Evolutionary conservation across 352 stramenopile species (phyloP).

Genomic region (Phytophthora uliginosa): DNA sequence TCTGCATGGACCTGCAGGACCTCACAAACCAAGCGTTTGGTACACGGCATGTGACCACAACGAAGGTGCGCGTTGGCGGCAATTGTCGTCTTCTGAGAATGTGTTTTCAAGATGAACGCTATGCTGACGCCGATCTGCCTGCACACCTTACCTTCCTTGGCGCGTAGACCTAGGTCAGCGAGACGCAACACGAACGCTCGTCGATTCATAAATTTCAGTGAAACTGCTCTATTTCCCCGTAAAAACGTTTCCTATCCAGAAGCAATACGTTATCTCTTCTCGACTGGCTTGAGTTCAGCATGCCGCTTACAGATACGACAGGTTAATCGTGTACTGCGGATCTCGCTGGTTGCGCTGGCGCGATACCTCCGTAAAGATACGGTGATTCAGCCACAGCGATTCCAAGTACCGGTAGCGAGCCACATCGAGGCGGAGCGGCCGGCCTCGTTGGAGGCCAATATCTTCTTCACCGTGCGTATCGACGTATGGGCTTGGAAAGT

Average conservation of each 20-base stretch:
- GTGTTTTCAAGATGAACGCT: conserved; percentile 87
- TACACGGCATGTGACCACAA: conserved; percentile 79
- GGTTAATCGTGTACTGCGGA: conserved; percentile 88
- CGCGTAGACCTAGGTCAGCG: conserved; percentile 10
- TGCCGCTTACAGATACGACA: conserved; percentile 80
- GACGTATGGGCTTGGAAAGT: conserved; percentile 90
- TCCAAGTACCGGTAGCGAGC: conserved; percentile 81
- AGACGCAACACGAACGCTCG: not conserved
- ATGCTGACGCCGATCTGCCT: conserved; percentile 75
- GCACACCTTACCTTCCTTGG: conserved; percentile 76
- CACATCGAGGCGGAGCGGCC: conserved; percentile 81
- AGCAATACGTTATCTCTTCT: not conserved
- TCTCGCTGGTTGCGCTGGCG: conserved; percentile 90
- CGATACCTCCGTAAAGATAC: conserved; percentile 88
- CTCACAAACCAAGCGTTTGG: conserved; percentile 78
- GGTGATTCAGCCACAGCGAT: conserved; percentile 87
- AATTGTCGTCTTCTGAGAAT: conserved; percentile 79
- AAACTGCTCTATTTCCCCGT: not conserved
- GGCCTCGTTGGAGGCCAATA: conserved; percentile 79
- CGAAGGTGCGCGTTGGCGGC: conserved; percentile 62
- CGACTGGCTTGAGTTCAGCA: not conserved
- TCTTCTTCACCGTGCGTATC: conserved; percentile 90
- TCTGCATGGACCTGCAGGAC: conserved; percentile 83
- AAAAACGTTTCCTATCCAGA: not conserved
- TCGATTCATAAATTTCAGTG: not conserved